Percentiles rank a stretch among this genome's conserved stretches.
Conservation (phyloP, 2,329 filamentous ascomycete species). For the Penicillium paneum region DNA sequence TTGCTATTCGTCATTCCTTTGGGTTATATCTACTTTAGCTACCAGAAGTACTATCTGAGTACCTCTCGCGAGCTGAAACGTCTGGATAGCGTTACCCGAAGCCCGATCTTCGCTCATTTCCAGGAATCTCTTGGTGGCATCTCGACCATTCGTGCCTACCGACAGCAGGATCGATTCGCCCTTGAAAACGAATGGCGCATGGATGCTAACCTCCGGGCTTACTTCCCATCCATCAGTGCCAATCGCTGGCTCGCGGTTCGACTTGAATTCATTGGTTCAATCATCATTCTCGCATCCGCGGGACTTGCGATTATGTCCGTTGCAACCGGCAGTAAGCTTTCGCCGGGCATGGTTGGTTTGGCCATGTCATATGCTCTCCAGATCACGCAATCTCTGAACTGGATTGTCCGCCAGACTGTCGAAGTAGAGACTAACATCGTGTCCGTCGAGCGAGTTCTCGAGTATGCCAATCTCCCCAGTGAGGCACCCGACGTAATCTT, state of each 20-base stretch:
- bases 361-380: conserved; percentile 96
- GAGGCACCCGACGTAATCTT: conserved; percentile 94
- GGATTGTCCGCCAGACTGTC: conserved; percentile 97
- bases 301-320: conserved; percentile 80
- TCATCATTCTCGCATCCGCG: conserved; percentile 87
- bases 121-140: conserved; percentile 94
- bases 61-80: conserved; percentile 96
- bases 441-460: conserved; percentile 93
- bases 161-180: conserved; percentile 81
- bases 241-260: conserved; percentile 93
- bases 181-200: conserved; percentile 97
- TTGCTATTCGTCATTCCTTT: conserved; percentile 77
- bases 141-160: conserved; percentile 91
- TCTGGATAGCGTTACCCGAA: conserved; percentile 89
- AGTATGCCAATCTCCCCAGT: conserved; percentile 86
- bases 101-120: conserved; percentile 97
- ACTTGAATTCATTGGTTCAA: conserved; percentile 88
- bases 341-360: conserved; percentile 77
- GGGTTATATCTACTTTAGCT: conserved; percentile 77
- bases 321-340: conserved; percentile 60
- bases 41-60: conserved; percentile 93
- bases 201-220: conserved; percentile 89
- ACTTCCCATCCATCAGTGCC: conserved; percentile 92
- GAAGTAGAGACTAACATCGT: conserved; percentile 99
- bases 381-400: conserved; percentile 96